Evolutionary conservation across 768 basidiomycete genomes (phyloP).

Genomic region (Tubosaeta sp.): DNA sequence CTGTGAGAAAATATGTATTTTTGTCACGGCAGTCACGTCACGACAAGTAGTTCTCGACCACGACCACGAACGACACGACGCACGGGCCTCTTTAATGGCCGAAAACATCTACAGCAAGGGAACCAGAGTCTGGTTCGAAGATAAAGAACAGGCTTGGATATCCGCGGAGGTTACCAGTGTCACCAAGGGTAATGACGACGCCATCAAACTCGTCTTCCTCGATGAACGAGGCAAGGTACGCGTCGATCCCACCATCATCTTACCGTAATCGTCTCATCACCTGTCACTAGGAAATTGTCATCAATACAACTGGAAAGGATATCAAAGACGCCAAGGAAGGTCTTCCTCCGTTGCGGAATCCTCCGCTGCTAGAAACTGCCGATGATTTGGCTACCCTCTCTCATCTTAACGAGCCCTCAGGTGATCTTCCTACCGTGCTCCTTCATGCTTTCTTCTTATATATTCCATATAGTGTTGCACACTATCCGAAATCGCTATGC

Average conservation of each 20-base stretch:
- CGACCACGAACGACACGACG: constrained; percentile 15
- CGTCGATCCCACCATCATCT: constrained; percentile 12
- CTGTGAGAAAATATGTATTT: constrained; percentile 6
- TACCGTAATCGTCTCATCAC: neutral
- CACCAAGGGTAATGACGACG: constrained; percentile 61
- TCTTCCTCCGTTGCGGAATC: constrained; percentile 92
- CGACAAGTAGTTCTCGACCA: constrained; percentile 14
- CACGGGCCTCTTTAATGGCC: constrained; percentile 65
- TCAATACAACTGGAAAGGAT: constrained; percentile 75
- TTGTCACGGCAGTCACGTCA: constrained; percentile 26
- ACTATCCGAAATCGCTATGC: constrained; percentile 97
- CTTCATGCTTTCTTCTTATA: neutral
- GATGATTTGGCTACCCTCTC: constrained; percentile 98
- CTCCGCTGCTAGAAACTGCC: constrained; percentile 91
- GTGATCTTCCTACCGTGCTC: constrained; percentile 40
- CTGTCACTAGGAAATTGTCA: constrained; percentile 58
- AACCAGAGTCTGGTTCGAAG: constrained; percentile 88
- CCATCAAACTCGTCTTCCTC: constrained; percentile 77
- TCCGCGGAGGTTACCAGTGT: constrained; percentile 77
- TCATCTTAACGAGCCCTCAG: constrained; percentile 96
- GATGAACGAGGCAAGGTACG: constrained; percentile 91
- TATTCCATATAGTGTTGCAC: constrained; percentile 67
- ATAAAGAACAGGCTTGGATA: constrained; percentile 93
- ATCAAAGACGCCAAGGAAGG: constrained; percentile 76
- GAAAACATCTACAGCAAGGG: constrained; percentile 91